phyloP scores from a whole-genome alignment of 2,329 filamentous ascomycete genomes.

The Myrmaecium sp. region DNA sequence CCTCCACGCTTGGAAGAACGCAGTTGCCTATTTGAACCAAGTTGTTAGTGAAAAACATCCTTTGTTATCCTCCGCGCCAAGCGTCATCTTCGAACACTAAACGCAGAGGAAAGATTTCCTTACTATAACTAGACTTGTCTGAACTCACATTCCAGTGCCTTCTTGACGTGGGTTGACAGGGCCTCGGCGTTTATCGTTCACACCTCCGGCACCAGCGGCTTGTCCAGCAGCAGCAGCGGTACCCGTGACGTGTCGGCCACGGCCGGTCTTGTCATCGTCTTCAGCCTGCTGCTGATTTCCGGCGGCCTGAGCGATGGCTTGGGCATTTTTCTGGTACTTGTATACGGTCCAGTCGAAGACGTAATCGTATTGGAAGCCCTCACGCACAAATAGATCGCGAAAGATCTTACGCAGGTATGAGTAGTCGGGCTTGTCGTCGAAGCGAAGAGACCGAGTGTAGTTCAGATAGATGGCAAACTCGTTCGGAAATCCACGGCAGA shows the following conservation, averaged over 20 bases:
- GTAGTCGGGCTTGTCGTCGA: slow-evolving; percentile 99
- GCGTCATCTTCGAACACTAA: slow-evolving; percentile 60
- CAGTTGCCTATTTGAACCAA: slow-evolving; percentile 30
- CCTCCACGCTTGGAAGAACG: slow-evolving; percentile 33
- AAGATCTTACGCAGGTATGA: slow-evolving; percentile 99
- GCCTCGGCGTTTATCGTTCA: slow-evolving; percentile 49
- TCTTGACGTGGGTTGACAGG: slow-evolving; percentile 66
- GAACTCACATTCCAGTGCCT: slow-evolving; percentile 94
- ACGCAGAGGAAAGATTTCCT: slow-evolving; percentile 76
- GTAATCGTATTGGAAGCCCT: slow-evolving; percentile 99
- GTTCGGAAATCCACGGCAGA: slow-evolving; percentile 97
- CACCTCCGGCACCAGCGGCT: slow-evolving; percentile 38
- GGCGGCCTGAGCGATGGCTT: slow-evolving; percentile 75
- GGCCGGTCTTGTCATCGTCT: slow-evolving; percentile 59
- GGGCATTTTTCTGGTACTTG: slow-evolving; percentile 99
- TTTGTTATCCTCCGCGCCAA: slow-evolving; percentile 49
- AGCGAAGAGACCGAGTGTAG: slow-evolving; percentile 95
- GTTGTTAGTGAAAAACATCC: slow-evolving; percentile 29
- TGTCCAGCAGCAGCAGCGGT: slow-evolving; percentile 47
- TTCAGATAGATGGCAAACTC: slow-evolving; percentile 99
- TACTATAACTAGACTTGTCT: slow-evolving; percentile 63
- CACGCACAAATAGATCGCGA: slow-evolving; percentile 95
- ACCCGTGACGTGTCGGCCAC: slow-evolving; percentile 36
- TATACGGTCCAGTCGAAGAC: slow-evolving; percentile 99
- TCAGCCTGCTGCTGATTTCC: slow-evolving; percentile 49